Base-by-base conservation (phyloP, 352 stramenopile species). In the Phytophthora fragariae region DNA sequence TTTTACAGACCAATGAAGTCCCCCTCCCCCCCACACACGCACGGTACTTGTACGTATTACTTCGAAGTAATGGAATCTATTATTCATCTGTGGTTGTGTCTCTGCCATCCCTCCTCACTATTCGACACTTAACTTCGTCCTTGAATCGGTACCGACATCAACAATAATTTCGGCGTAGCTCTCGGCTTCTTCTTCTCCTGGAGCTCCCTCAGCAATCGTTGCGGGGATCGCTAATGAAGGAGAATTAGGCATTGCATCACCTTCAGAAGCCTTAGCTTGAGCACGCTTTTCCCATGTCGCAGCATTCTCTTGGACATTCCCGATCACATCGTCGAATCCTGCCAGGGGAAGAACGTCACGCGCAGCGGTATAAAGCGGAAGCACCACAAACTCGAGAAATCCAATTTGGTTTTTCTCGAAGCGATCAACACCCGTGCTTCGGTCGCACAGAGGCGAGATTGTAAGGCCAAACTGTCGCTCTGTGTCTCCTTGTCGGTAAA, bases 401-500 rank as follows among this genome's bases (percentile, higher is more conserved):
- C 85, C 86, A 57, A 93, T 84, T 55, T 94, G 87, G 65, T 73
- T 92, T 39, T 82, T 88, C 58, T 89, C 84, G 47, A 94, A 91
- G 35, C 86, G 82, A 44, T 70, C 67, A 33, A 65, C 73, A 59
- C 68, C 68, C 21, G 62, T 74, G 35, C 62, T 67, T 17, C 84
- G 87, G 37, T 94, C 85, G 47, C 84, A 92, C 1, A 94, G 75
- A 24, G 87, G 87, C 33, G 87, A 93, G 50, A 94, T 70, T 6
- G 81, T 64, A 67, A 92, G 47, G 12, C 67, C 59, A 62, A 89
- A 87, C 58, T 92, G 79, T 11, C 72, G 72, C 68, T 94, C 87
- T 0, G 78, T 79, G 57, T 94, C 87, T 15, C 87, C 87, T 55
- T 94, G 87, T 0, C 72, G 67, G 61, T 85, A 92, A 54, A 94